phyloP scores from a whole-genome alignment of 2,329 filamentous ascomycete genomes.

The Simplicillium sp. region DNA sequence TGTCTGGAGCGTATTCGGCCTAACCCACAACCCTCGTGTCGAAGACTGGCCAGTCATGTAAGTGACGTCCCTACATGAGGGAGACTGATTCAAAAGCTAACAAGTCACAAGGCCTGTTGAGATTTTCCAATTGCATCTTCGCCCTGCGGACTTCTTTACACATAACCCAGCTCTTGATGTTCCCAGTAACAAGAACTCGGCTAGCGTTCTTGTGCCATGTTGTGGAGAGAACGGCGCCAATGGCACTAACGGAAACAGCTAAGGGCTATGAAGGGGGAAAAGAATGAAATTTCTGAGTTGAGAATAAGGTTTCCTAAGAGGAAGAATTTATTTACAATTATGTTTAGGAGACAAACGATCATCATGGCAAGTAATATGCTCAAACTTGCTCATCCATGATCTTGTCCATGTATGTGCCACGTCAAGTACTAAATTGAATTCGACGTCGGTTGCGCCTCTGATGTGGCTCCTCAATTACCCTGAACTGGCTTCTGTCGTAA shows the following conservation, averaged over 20 bases:
- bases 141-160: constrained; percentile 35
- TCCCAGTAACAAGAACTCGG: constrained; percentile 22
- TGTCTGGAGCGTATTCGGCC: constrained; percentile 38
- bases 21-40: constrained; percentile 37
- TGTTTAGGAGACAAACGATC: too few species aligned
- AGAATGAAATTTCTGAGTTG: too few species aligned
- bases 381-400: too few species aligned
- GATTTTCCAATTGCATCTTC: constrained; percentile 34
- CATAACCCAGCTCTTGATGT: constrained; percentile 35
- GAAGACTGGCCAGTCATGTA: constrained; percentile 44
- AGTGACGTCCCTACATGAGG: constrained; percentile 14
- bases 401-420: too few species aligned
- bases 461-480: too few species aligned
- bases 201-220: constrained; percentile 30
- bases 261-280: constrained; percentile 11
- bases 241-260: constrained; percentile 7
- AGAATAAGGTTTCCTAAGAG: too few species aligned
- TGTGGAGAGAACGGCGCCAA: constrained; percentile 10
- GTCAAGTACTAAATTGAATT: too few species aligned
- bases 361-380: too few species aligned
- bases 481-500: too few species aligned
- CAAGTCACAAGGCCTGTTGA: constrained; percentile 32
- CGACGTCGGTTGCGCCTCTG: too few species aligned
- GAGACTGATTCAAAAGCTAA: background rate
- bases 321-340: too few species aligned